A percentile compares a stretch with the other conserved stretches of the same genome.
Conservation (phyloP, 345 rosid species). For the Bruguiera sexangula region DNA sequence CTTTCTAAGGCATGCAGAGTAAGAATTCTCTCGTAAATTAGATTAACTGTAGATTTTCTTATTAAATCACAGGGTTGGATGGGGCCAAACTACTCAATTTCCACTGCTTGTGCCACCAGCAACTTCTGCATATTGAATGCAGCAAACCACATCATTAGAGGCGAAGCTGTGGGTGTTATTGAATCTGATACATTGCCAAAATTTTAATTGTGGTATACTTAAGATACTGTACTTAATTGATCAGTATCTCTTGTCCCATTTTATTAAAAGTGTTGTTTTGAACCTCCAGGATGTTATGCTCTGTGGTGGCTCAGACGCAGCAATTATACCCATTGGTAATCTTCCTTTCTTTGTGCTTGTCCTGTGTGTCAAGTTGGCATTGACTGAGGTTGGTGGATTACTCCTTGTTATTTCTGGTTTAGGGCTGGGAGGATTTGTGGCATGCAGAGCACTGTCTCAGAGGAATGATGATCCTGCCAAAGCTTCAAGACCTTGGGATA, state of each 20-base stretch:
- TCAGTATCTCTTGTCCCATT: not conserved
- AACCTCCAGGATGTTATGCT: conserved; percentile 82
- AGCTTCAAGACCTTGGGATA: conserved; percentile 99
- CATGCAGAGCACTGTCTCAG: conserved; percentile 87
- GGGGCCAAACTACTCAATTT: conserved; percentile 97
- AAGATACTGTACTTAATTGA: not conserved
- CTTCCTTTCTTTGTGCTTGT: conserved; percentile 1
- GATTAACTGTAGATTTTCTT: conserved; percentile 15
- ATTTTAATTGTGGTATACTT: not conserved
- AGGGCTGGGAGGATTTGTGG: conserved; percentile 99
- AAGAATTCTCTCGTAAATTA: not conserved
- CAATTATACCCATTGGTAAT: conserved; percentile 82
- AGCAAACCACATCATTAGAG: conserved; percentile 86
- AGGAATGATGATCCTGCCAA: conserved; percentile 79
- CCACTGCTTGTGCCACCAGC: conserved; percentile 95
- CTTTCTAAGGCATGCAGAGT: conserved; percentile 16
- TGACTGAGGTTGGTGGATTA: conserved; percentile 11
- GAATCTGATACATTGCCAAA: conserved; percentile 17
- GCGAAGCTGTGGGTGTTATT: conserved; percentile 86
- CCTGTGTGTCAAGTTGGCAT: conserved; percentile 8
- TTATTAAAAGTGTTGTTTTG: conserved; percentile 15
- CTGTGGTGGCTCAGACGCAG: conserved; percentile 94
- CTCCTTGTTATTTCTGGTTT: conserved; percentile 27
- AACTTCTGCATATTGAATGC: conserved; percentile 91
- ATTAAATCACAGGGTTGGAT: conserved; percentile 75